Base-by-base conservation (phyloP, 768 basidiomycete genomes). In the Termitomyces sp. region DNA sequence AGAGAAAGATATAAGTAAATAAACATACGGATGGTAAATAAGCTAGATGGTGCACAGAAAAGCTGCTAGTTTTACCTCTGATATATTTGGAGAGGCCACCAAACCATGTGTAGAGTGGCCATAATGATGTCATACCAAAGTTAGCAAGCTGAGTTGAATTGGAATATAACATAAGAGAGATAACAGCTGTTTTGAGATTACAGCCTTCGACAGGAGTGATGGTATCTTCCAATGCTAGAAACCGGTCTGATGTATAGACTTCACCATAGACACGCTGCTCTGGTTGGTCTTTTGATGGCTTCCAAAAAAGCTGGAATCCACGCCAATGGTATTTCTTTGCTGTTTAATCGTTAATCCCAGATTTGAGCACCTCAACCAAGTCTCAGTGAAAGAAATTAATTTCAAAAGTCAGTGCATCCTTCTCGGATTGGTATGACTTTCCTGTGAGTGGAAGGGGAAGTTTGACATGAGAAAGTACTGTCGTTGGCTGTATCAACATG, bases 251-350 rank as follows among this genome's bases (percentile, higher is more conserved):
- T 2, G 56, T 48, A 57, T 48, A 57, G 13, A 24, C 57, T n/a
- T 58, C 28, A 7, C 57, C 57, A 50, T 58, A 58, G 13, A 58
- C 39, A 1, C 11, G 20, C 35, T 58, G 46, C 13, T 20, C 44
- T 3, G 22, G 44, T 40, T 60, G n/a, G 18, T 39, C 9, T 4
- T 12, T 13, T 18, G 24, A 59, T 11, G 9, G 44, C 11, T 59
- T 44, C 45, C 40, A 45, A 7, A 52, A 53, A 0, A 48, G 51
- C 20, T 33, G 20, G 32, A 33, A 59, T 13, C 58, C 51, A 12
- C 33, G 18, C 49, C 33, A 35, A 33, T 59, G 49, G 33, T 36
- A 51, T 3, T 13, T 38, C 4, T 38, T 18, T 15, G 52, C 32
- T 12, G 51, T 32, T n/a, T 22, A 20, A 16, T 53, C 51, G 20